Conservation (phyloP, 495 filamentous ascomycete genomes). For the Daldinia grandis region DNA sequence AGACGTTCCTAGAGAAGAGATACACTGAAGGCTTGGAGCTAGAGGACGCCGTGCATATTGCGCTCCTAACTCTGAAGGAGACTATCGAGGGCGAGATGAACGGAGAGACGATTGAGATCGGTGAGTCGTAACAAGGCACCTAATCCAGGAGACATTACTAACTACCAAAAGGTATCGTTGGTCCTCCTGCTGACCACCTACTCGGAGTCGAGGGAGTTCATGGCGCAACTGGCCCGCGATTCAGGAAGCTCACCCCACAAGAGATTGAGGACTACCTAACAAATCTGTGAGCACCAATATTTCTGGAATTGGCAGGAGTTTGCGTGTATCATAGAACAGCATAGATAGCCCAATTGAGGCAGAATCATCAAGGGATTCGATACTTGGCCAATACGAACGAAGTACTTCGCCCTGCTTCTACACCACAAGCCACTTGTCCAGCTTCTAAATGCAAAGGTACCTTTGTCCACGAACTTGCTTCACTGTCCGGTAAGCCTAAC, state of each 20-base stretch:
- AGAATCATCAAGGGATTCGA: slow-evolving; percentile 34
- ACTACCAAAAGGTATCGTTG: slow-evolving; percentile 80
- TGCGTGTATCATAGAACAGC: slow-evolving; percentile 53
- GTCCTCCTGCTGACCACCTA: slow-evolving; percentile 89
- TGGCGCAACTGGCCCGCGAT: slow-evolving; percentile 87
- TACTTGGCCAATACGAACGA: slow-evolving; percentile 53
- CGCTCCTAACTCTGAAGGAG: slow-evolving; percentile 96
- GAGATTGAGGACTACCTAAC: slow-evolving; percentile 99
- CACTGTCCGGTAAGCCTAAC: slow-evolving; percentile 54
- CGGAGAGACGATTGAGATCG: slow-evolving; percentile 98
- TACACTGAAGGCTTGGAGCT: slow-evolving; percentile 97
- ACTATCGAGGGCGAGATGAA: slow-evolving; percentile 99
- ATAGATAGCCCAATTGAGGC: slow-evolving; percentile 49
- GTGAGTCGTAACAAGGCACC: slow-evolving; percentile 57
- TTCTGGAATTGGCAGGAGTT: slow-evolving; percentile 34
- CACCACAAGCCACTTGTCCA: slow-evolving; percentile 45
- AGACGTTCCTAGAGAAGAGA: slow-evolving; percentile 98
- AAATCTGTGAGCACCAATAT: slow-evolving; percentile 74
- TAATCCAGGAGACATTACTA: slow-evolving; percentile 38
- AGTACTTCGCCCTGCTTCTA: slow-evolving; percentile 57
- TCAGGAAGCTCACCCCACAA: slow-evolving; percentile 94
- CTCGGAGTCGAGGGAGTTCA: slow-evolving; percentile 93
- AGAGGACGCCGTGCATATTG: slow-evolving; percentile 98
- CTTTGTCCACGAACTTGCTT: slow-evolving; percentile 45
- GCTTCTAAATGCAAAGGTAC: slow-evolving; percentile 43